A percentile compares a stretch with the other conserved stretches of the same genome.
These are phyloP conservation scores for Klebsormidium nitens DNA, from an alignment of 139 green algal species.

Conservation along the genomic window DNA sequence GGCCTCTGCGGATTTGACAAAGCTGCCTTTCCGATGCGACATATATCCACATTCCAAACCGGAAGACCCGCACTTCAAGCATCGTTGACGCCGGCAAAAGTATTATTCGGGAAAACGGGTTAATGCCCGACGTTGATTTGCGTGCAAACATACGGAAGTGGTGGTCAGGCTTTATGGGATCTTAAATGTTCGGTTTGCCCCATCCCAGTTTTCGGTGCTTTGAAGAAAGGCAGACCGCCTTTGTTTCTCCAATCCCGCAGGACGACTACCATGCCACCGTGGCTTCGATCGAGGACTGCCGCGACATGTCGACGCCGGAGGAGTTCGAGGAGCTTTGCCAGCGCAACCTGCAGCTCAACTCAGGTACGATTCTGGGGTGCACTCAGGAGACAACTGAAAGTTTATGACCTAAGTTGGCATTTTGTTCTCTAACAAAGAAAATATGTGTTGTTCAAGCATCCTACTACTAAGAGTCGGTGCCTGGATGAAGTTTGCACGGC, in stretches of 20 bases:
- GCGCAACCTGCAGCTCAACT: constrained; percentile 34
- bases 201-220: no score
- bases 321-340: constrained; percentile 36
- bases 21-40: not conserved
- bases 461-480: no score
- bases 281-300: constrained; percentile 22
- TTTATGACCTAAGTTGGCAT: no score
- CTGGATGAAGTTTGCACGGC: no score
- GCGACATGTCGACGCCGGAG: constrained; percentile 11
- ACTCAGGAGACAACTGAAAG: no score
- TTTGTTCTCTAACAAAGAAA: no score
- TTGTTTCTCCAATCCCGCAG: constrained; percentile 1
- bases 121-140: no score
- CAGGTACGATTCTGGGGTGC: not conserved
- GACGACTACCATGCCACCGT: constrained; percentile 26
- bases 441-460: no score
- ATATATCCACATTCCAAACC: not conserved
- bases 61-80: not conserved
- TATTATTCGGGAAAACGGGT: no score
- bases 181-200: no score
- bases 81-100: not conserved
- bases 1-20: not conserved
- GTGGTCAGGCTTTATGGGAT: not conserved
- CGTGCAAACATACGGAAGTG: not conserved
- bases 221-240: no score